A percentile compares a stretch with the other conserved stretches of the same genome.
Conservation (phyloP, 2,329 filamentous ascomycete genomes). For the Thielaviopsis euricoi region DNA sequence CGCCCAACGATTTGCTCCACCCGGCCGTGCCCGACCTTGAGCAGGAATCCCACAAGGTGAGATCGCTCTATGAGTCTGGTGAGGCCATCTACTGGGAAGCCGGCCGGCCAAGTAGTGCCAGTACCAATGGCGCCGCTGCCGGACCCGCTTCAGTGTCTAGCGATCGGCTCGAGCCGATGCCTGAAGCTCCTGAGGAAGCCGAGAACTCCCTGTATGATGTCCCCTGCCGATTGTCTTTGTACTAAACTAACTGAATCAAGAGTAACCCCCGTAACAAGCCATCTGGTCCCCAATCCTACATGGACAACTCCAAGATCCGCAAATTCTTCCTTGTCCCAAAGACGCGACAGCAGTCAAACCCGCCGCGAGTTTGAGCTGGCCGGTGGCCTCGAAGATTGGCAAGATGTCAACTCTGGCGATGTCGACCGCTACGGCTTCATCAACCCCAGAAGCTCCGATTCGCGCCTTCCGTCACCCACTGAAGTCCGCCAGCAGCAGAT, state of each 20-base stretch:
- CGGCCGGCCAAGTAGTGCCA: constrained; percentile 17
- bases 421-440: constrained; percentile 58
- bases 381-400: constrained; percentile 50
- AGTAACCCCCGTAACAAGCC: constrained; percentile 10
- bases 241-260: constrained; percentile 12
- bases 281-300: constrained; percentile 17
- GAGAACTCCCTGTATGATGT: constrained; percentile 16
- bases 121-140: not conserved
- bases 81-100: constrained; percentile 37
- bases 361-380: constrained; percentile 31
- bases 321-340: constrained; percentile 24
- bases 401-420: constrained; percentile 42
- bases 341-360: constrained; percentile 25
- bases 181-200: constrained; percentile 34
- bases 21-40: constrained; percentile 32
- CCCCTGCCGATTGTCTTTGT: constrained; percentile 11
- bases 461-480: constrained; percentile 25
- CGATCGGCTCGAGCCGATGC: constrained; percentile 32
- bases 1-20: constrained; percentile 35
- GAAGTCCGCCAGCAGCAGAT: constrained; percentile 15
- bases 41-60: constrained; percentile 51
- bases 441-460: constrained; percentile 20
- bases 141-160: constrained; percentile 16
- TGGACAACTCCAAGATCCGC: constrained; percentile 25
- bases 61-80: constrained; percentile 45